These are phyloP conservation scores for Myxozyma geophila DNA, from an alignment of 805 yeast species.

Conservation along the genomic window DNA sequence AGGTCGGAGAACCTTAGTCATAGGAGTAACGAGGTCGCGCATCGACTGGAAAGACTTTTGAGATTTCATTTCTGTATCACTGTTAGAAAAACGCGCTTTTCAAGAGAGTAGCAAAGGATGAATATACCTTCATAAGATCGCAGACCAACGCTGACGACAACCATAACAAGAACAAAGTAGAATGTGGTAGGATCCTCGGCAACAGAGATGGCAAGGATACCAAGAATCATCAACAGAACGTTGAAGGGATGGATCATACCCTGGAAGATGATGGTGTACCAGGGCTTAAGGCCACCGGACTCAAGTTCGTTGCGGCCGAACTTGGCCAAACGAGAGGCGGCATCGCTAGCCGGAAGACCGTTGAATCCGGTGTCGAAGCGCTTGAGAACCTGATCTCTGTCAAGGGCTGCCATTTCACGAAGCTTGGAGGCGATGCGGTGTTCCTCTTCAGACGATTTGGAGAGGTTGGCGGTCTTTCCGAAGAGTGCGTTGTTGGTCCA, in stretches of 20 bases:
- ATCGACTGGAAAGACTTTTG: slow-evolving; percentile 35
- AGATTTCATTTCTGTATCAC: slow-evolving; percentile 28
- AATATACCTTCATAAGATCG: slow-evolving; percentile 34
- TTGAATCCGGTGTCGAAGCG: slow-evolving; percentile 28
- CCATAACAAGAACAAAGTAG: slow-evolving; percentile 36
- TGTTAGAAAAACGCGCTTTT: not conserved
- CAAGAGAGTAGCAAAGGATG: not conserved
- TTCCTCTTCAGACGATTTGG: slow-evolving; percentile 33
- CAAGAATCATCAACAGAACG: slow-evolving; percentile 32
- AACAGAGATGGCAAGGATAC: slow-evolving; percentile 33
- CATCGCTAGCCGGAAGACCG: slow-evolving; percentile 28
- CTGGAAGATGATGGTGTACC: slow-evolving; percentile 31
- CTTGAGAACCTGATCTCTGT: slow-evolving; percentile 24
- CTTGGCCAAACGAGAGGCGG: slow-evolving; percentile 22
- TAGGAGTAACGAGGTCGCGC: slow-evolving; percentile 34
- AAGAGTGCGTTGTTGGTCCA: slow-evolving; percentile 30
- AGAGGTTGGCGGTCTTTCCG: slow-evolving; percentile 35
- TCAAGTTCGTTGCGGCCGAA: slow-evolving; percentile 34
- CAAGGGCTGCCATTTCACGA: slow-evolving; percentile 28
- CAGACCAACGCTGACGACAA: slow-evolving; percentile 32
- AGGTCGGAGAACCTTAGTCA: slow-evolving; percentile 33
- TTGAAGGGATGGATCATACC: slow-evolving; percentile 35
- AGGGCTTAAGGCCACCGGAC: slow-evolving; percentile 31
- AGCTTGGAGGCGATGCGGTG: slow-evolving; percentile 29
- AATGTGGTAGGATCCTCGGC: slow-evolving; percentile 37